Conservation (phyloP, 1,139 yeast species). For the Suhomyces kunorum region DNA sequence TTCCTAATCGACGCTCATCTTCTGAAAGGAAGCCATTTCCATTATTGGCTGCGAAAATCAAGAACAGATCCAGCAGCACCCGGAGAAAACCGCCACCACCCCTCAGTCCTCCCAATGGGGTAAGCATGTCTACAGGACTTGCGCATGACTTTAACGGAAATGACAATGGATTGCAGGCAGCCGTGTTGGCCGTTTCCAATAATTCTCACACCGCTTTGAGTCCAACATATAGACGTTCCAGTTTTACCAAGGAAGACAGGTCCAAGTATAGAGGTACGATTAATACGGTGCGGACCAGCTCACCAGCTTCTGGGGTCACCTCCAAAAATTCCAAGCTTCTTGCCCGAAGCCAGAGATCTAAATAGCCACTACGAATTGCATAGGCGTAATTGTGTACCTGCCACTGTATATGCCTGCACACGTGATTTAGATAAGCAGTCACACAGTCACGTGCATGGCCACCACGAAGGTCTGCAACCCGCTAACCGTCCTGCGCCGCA, state of each 20-base stretch:
- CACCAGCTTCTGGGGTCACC: slow-evolving; percentile 27
- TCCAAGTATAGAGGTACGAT: slow-evolving; percentile 8
- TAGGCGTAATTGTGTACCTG: too few relatives aligned
- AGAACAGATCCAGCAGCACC: slow-evolving; percentile 15
- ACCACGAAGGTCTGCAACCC: slow-evolving; percentile 9
- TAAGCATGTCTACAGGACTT: slow-evolving; percentile 41
- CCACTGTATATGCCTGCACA: too few relatives aligned
- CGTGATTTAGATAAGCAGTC: slow-evolving; percentile 11
- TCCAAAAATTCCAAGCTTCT: slow-evolving; percentile 46
- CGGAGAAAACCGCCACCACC: slow-evolving; percentile 44
- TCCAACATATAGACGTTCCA: slow-evolving; percentile 30
- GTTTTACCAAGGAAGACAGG: slow-evolving; percentile 37
- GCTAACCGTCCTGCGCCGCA: slow-evolving; percentile 9
- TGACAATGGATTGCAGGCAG: slow-evolving; percentile 36
- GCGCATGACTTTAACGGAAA: slow-evolving; percentile 14
- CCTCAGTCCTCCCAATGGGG: slow-evolving; percentile 21
- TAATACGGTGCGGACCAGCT: slow-evolving; percentile 5
- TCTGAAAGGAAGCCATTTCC: slow-evolving; percentile 9
- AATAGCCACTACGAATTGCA: slow-evolving; percentile 21
- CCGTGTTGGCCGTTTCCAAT: slow-evolving; percentile 48
- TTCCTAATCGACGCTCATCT: slow-evolving; percentile 6
- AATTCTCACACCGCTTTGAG: slow-evolving; percentile 27
- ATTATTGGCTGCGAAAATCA: slow-evolving; percentile 18
- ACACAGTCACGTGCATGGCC: slow-evolving; percentile 7
- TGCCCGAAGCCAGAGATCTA: slow-evolving; percentile 45